Evolutionary conservation across 805 yeast species (phyloP).

Genomic region (Candida rishiriensis): DNA sequence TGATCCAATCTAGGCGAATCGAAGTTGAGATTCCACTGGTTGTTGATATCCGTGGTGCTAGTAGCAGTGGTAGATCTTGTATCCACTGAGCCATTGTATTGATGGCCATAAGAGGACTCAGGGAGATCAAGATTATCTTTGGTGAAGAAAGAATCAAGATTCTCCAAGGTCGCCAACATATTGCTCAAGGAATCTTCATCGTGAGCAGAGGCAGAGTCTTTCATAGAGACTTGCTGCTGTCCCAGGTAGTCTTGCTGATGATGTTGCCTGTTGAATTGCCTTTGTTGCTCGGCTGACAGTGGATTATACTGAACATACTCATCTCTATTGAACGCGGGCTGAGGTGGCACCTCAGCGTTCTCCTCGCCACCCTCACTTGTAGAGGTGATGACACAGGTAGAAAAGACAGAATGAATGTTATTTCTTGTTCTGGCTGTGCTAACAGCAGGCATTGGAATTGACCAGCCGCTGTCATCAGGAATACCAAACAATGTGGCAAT

Average conservation of each 20-base stretch:
- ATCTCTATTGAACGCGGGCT: conserved; percentile 49
- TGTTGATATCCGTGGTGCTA: conserved; percentile 14
- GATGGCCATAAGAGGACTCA: conserved; percentile 31
- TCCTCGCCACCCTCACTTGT: conserved; percentile 36
- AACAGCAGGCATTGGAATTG: conserved; percentile 91
- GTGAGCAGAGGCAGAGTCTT: conserved; percentile 45
- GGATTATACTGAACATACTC: conserved; percentile 41
- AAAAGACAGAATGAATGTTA: conserved; percentile 92
- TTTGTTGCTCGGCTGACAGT: conserved; percentile 23
- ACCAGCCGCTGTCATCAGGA: conserved; percentile 96
- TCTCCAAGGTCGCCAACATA: conserved; percentile 91
- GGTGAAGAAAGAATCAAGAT: conserved; percentile 83
- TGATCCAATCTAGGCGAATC: conserved; percentile 27
- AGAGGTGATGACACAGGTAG: conserved; percentile 60
- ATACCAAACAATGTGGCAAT: conserved; percentile 91
- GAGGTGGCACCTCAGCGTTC: conserved; percentile 24
- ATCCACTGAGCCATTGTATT: conserved; percentile 54
- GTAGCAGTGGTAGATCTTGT: conserved; percentile 49
- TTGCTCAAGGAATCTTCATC: conserved; percentile 75
- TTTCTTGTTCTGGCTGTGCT: conserved; percentile 85
- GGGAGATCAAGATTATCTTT: conserved; percentile 39
- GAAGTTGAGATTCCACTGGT: conserved; percentile 21
- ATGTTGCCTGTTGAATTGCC: conserved; percentile 24
- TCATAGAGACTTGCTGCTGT: conserved; percentile 18
- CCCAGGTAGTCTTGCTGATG: conserved; percentile 25